Conservation (phyloP, 805 yeast genomes). For the Nakazawaea peltata region DNA sequence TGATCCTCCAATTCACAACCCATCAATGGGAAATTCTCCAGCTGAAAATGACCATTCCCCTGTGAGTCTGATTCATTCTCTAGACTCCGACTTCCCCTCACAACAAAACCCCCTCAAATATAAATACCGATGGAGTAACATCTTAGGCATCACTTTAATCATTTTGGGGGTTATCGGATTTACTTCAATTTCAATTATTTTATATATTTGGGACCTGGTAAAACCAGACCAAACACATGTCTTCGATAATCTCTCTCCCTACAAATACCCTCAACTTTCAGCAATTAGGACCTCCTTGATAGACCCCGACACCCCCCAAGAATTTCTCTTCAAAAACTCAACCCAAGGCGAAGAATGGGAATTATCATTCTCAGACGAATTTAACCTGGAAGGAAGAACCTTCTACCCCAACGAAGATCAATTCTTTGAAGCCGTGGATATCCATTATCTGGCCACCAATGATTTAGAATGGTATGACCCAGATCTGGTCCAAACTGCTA, state of each 20-base stretch:
- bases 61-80: too few relatives aligned
- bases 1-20: too few relatives aligned
- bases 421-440: conserved; percentile 68
- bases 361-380: conserved; percentile 77
- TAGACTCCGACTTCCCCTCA: too few relatives aligned
- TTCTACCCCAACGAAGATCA: conserved; percentile 80
- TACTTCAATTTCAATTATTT: neutral
- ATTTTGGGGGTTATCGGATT: neutral
- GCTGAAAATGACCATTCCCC: too few relatives aligned
- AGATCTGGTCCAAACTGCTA: conserved; percentile 61
- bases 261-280: conserved; percentile 41
- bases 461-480: conserved; percentile 89
- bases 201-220: conserved; percentile 7
- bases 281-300: conserved; percentile 45
- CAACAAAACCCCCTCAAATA: too few relatives aligned
- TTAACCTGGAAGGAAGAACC: conserved; percentile 72
- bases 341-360: conserved; percentile 53
- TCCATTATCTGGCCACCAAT: conserved; percentile 70
- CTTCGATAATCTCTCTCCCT: conserved; percentile 36
- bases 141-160: conserved; percentile 1
- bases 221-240: conserved; percentile 13
- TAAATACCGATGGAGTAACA: conserved; percentile 5
- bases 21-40: too few relatives aligned
- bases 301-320: conserved; percentile 56
- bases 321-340: conserved; percentile 36